Conservation (phyloP, 2,329 filamentous ascomycete species). For the Polytolypa hystricis region DNA sequence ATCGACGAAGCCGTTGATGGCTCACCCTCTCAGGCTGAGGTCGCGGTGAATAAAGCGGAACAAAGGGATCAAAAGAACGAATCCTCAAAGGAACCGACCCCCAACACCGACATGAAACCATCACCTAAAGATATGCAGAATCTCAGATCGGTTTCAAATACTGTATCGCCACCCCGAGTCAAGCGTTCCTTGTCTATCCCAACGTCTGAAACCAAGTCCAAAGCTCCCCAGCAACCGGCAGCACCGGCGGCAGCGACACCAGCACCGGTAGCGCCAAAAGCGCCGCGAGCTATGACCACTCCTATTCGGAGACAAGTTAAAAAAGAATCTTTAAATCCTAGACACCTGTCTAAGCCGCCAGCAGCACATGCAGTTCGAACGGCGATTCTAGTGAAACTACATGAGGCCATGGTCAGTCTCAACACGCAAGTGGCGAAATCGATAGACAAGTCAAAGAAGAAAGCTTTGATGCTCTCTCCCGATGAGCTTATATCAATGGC, state of each 20-base stretch:
- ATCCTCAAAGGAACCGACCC: conserved; percentile 1
- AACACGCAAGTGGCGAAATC: conserved; percentile 29
- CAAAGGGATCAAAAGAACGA: not conserved
- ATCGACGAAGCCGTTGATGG: conserved; percentile 2
- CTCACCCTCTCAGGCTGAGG: conserved; percentile 1
- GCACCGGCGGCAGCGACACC: too few relatives aligned
- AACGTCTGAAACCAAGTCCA: too few relatives aligned
- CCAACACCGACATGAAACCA: conserved; percentile 7
- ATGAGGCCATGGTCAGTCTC: conserved; percentile 31
- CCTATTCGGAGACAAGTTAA: conserved; percentile 19
- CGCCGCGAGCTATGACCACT: not conserved
- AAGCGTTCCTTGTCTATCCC: too few relatives aligned
- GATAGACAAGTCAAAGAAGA: conserved; percentile 22
- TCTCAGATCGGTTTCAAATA: conserved; percentile 16
- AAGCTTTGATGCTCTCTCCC: conserved; percentile 26
- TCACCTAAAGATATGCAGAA: conserved; percentile 8
- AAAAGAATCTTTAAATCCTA: conserved; percentile 35
- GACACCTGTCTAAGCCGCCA: conserved; percentile 34
- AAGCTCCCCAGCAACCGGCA: too few relatives aligned
- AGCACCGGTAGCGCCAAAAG: too few relatives aligned
- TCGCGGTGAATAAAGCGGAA: not conserved
- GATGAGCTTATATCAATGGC: conserved; percentile 37
- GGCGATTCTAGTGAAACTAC: conserved; percentile 34
- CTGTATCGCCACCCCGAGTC: conserved; percentile 22
- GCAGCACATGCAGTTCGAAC: conserved; percentile 31